Evolutionary conservation across 2,329 filamentous ascomycete species (phyloP).

Genomic region (Pezicula carpinea): DNA sequence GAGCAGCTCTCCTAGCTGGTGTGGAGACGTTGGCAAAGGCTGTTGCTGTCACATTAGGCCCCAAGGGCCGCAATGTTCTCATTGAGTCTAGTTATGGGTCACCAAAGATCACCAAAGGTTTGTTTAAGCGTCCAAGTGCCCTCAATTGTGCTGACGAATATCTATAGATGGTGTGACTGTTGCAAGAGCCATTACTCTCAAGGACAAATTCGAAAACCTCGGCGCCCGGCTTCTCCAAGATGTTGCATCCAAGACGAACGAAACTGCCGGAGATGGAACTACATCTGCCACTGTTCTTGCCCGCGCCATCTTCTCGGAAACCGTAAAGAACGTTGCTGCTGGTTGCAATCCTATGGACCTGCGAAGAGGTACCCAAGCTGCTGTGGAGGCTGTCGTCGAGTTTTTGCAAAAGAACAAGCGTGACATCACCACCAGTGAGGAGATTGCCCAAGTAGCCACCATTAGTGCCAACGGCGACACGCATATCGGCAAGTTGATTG

Average conservation of each 20-base stretch:
- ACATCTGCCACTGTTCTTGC: constrained; percentile 97
- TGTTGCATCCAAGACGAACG: constrained; percentile 98
- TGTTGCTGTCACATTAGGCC: constrained; percentile 91
- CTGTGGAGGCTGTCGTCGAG: constrained; percentile 90
- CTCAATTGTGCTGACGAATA: constrained; percentile 1
- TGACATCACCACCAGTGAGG: constrained; percentile 94
- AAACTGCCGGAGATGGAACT: constrained; percentile 96
- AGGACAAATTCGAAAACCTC: constrained; percentile 99
- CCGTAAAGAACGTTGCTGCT: constrained; percentile 98
- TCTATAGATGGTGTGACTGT: constrained; percentile 77
- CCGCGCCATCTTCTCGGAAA: constrained; percentile 98
- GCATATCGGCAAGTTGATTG: constrained; percentile 92
- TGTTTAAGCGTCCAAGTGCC: constrained; percentile 21
- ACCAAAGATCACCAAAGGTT: constrained; percentile 99
- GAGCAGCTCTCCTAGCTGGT: constrained; percentile 83
- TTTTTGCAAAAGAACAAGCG: constrained; percentile 95
- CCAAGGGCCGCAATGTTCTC: constrained; percentile 96
- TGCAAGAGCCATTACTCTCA: constrained; percentile 81
- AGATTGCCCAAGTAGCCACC: constrained; percentile 97
- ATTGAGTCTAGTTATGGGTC: constrained; percentile 99
- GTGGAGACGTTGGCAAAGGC: constrained; percentile 96
- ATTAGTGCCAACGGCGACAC: constrained; percentile 97
- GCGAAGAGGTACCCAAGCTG: constrained; percentile 92
- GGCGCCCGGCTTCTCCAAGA: constrained; percentile 95
- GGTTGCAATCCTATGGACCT: constrained; percentile 99